Percentiles rank a stretch among this genome's conserved stretches.
phyloP scores from a whole-genome alignment of 2,329 filamentous ascomycete species.

The Pseudogymnoascus sp. region DNA sequence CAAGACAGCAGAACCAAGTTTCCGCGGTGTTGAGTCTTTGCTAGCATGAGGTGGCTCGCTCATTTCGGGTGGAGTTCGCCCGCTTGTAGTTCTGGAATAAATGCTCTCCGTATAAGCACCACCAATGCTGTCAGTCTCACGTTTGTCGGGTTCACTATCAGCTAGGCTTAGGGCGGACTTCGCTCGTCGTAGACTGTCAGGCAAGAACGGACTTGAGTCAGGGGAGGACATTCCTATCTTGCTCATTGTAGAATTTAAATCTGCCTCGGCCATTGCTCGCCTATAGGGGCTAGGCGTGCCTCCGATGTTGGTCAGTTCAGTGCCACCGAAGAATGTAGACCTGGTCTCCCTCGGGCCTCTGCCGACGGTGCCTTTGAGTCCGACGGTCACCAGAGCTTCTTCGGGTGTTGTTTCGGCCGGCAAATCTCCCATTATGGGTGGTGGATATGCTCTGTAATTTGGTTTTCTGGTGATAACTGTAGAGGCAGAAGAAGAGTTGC shows the following conservation, averaged over 20 bases:
- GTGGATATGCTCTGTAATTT: slow-evolving; percentile 7
- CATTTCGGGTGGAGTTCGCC: slow-evolving; percentile 19
- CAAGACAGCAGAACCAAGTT: slow-evolving; percentile 31
- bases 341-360: slow-evolving; percentile 35
- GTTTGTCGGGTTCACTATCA: background rate
- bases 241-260: slow-evolving; percentile 12
- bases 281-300: slow-evolving; percentile 50
- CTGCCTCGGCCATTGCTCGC: slow-evolving; percentile 34
- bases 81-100: slow-evolving; percentile 29
- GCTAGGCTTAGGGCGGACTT: background rate
- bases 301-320: slow-evolving; percentile 42
- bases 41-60: slow-evolving; percentile 15
- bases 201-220: background rate
- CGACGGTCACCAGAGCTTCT: slow-evolving; percentile 23
- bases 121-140: background rate
- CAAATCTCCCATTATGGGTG: slow-evolving; percentile 9
- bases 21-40: slow-evolving; percentile 10
- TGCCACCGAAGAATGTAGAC: slow-evolving; percentile 47
- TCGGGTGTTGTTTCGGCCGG: slow-evolving; percentile 20
- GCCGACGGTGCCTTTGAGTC: slow-evolving; percentile 13
- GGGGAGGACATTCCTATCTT: background rate
- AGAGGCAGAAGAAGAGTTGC: background rate
- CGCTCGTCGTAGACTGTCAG: background rate
- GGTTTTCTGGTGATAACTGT: slow-evolving; percentile 3
- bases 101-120: slow-evolving; percentile 25